A percentile compares a stretch with the other conserved stretches of the same genome.
These are phyloP conservation scores for Gastrodia elata DNA, from an alignment of 106 monocot genomes.

Conservation along the genomic window DNA sequence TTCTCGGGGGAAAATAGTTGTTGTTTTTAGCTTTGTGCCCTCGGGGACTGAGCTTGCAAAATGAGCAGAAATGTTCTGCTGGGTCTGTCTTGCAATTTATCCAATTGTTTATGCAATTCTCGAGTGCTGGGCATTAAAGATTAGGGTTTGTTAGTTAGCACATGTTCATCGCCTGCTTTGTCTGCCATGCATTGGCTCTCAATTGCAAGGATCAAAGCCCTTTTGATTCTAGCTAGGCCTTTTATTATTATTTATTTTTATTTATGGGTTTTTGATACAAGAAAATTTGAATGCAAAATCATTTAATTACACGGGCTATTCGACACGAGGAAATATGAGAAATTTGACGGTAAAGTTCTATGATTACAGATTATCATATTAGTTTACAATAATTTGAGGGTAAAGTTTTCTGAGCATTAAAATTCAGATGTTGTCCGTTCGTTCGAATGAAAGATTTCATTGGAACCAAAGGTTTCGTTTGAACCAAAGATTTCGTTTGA, in stretches of 20 bases:
- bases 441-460: too few relatives aligned
- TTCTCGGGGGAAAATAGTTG: background rate
- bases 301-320: too few relatives aligned
- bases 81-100: background rate
- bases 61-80: background rate
- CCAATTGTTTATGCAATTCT: conserved; percentile 1
- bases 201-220: background rate
- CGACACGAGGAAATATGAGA: too few relatives aligned
- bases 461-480: too few relatives aligned
- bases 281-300: too few relatives aligned
- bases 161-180: background rate
- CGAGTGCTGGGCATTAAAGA: background rate
- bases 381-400: too few relatives aligned
- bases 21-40: background rate
- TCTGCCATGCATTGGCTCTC: background rate
- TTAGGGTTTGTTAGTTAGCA: background rate
- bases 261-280: too few relatives aligned
- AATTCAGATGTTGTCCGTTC: too few relatives aligned
- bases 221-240: background rate
- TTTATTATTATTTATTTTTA: background rate
- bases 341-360: too few relatives aligned
- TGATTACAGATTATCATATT: too few relatives aligned
- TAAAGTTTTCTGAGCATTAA: too few relatives aligned
- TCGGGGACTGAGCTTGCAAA: background rate
- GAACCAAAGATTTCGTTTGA: too few relatives aligned